phyloP scores from a whole-genome alignment of 2,329 filamentous ascomycete species.

The Nannizzia gypsea region DNA sequence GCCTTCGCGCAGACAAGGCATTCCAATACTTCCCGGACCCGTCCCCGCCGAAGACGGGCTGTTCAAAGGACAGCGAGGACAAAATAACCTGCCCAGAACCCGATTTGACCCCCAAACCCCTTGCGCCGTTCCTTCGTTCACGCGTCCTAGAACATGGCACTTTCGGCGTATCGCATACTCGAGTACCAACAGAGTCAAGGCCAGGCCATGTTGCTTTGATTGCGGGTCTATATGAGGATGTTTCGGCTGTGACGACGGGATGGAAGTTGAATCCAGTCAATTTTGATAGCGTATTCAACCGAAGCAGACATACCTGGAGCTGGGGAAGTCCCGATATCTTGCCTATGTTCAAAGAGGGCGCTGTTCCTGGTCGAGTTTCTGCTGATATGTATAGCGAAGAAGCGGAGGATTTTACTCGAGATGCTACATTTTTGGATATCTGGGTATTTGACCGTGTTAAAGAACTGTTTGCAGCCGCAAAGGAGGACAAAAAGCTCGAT shows the following conservation, averaged over 20 bases:
- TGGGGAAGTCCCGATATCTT: constrained; percentile 98
- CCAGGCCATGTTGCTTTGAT: constrained; percentile 96
- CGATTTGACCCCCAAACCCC: constrained; percentile 60
- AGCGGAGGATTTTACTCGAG: constrained; percentile 76
- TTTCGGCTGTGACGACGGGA: constrained; percentile 90
- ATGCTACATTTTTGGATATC: constrained; percentile 68
- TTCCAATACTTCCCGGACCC: constrained; percentile 90
- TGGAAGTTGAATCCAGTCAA: constrained; percentile 98
- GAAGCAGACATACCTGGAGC: constrained; percentile 93
- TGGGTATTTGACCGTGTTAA: constrained; percentile 97
- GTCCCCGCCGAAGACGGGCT: constrained; percentile 41
- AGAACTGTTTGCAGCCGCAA: constrained; percentile 68
- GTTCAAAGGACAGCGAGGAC: constrained; percentile 17
- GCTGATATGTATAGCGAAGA: constrained; percentile 75
- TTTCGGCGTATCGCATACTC: constrained; percentile 93
- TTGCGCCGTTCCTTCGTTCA: constrained; percentile 85
- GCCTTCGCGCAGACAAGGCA: constrained; percentile 91
- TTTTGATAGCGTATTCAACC: constrained; percentile 97
- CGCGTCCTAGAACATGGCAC: constrained; percentile 80
- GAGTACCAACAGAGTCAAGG: constrained; percentile 90
- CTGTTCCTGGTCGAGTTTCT: constrained; percentile 73
- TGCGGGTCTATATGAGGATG: constrained; percentile 92
- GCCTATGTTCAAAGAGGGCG: constrained; percentile 93
- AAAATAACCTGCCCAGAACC: constrained; percentile 45
- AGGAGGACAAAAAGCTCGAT: constrained; percentile 62